Conservation (phyloP, 1,284 basidiomycete species). For the Melampsora occidentalis region DNA sequence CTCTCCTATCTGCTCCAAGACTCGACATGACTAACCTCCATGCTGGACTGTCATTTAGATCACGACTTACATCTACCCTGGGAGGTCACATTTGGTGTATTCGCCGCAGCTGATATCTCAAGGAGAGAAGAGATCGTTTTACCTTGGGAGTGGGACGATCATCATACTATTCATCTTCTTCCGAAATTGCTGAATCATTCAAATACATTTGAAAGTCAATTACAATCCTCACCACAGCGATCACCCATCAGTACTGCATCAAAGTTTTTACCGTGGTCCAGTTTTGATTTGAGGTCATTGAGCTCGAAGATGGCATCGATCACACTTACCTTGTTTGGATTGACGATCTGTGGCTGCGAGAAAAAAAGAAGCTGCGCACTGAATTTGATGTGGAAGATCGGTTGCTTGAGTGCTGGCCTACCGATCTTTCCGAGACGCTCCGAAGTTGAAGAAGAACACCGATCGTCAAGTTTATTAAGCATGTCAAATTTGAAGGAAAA, state of each 20-base stretch:
- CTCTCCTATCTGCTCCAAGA: background rate
- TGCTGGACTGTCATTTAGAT: conserved; percentile 52
- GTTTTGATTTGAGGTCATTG: conserved; percentile 19
- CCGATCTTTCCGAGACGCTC: conserved; percentile 32
- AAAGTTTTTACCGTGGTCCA: conserved; percentile 38
- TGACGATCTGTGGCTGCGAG: conserved; percentile 40
- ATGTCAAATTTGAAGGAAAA: conserved; percentile 29
- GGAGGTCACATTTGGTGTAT: conserved; percentile 64
- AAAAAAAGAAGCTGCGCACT: conserved; percentile 36
- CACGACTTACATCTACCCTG: conserved; percentile 60
- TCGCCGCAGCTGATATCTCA: conserved; percentile 72
- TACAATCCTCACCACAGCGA: conserved; percentile 8
- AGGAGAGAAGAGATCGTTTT: conserved; percentile 82
- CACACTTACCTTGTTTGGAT: conserved; percentile 35
- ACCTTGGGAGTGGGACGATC: conserved; percentile 96
- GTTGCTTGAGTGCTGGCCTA: conserved; percentile 38
- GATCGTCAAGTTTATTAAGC: background rate
- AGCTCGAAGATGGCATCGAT: conserved; percentile 35
- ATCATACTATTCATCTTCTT: conserved; percentile 77
- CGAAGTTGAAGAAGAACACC: conserved; percentile 16
- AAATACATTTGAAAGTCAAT: conserved; percentile 27
- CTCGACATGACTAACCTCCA: conserved; percentile 12
- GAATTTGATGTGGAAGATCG: conserved; percentile 44
- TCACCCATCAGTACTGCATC: conserved; percentile 17
- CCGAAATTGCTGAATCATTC: conserved; percentile 60